Conservation (phyloP, 1,139 yeast species). For the Candida mesenterica region DNA sequence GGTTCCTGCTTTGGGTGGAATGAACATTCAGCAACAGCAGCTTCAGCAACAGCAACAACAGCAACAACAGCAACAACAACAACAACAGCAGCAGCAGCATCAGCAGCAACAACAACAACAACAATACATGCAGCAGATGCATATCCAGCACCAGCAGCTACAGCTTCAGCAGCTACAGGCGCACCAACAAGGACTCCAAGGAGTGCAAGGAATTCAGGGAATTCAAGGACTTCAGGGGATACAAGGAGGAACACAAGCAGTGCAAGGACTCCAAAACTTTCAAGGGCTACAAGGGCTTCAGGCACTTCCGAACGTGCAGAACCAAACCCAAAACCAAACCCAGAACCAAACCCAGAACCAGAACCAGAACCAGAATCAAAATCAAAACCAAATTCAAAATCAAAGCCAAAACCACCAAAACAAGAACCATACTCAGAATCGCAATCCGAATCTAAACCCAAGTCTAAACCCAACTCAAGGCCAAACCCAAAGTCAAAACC, state of each 20-base stretch:
- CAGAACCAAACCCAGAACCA: background rate
- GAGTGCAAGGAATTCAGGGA: background rate
- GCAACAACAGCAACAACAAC: slow-evolving; percentile 15
- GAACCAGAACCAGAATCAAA: background rate
- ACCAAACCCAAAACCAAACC: background rate
- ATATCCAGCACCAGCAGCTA: slow-evolving; percentile 10
- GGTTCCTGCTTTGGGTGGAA: slow-evolving; percentile 5
- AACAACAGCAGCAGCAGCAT: slow-evolving; percentile 13
- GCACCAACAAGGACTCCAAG: slow-evolving; percentile 4
- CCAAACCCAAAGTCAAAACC: background rate
- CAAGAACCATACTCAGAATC: background rate
- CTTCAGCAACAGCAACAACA: slow-evolving; percentile 16
- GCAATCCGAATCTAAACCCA: slow-evolving; percentile 4
- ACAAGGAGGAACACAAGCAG: too few relatives aligned
- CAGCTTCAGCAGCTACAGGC: slow-evolving; percentile 11
- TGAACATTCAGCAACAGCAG: slow-evolving; percentile 8
- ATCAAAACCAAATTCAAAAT: background rate
- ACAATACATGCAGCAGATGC: slow-evolving; percentile 9
- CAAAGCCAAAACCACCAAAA: background rate
- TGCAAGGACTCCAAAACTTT: background rate
- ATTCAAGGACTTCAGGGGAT: slow-evolving; percentile 14
- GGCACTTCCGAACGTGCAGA: slow-evolving; percentile 2
- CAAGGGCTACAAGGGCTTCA: slow-evolving; percentile 14
- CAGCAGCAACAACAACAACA: slow-evolving; percentile 17
- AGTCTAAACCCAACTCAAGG: background rate